phyloP scores from a whole-genome alignment of 106 monocot genomes.

The Triglochin maritima region DNA sequence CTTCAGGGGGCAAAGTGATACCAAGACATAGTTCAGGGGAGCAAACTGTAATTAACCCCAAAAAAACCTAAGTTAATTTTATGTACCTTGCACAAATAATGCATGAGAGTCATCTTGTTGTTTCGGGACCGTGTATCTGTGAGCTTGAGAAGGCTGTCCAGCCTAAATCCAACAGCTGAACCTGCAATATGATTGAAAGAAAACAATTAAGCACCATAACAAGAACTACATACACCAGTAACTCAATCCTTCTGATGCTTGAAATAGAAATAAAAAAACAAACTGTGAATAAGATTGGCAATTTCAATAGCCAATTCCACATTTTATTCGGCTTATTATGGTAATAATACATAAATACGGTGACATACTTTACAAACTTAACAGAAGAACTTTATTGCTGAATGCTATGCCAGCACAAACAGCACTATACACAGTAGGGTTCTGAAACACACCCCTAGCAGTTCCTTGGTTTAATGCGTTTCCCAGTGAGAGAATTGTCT shows the following conservation, averaged over 20 bases:
- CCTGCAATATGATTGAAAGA: slow-evolving; percentile 26
- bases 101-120: slow-evolving; percentile 82
- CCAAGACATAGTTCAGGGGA: too few relatives aligned
- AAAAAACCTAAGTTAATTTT: neutral
- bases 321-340: too few relatives aligned
- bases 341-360: neutral
- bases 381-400: neutral
- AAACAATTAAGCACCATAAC: neutral
- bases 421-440: neutral
- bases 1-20: too few relatives aligned
- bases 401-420: neutral
- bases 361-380: neutral
- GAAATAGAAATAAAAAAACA: neutral
- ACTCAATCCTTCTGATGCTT: neutral
- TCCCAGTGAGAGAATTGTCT: slow-evolving; percentile 61
- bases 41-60: too few relatives aligned
- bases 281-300: too few relatives aligned
- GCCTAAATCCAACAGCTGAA: slow-evolving; percentile 80
- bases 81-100: slow-evolving; percentile 82
- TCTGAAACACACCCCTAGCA: slow-evolving; percentile 38
- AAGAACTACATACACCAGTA: neutral
- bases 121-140: slow-evolving; percentile 70
- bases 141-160: slow-evolving; percentile 89
- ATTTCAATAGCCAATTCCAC: too few relatives aligned
- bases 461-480: slow-evolving; percentile 79